Evolutionary conservation across 2,329 filamentous ascomycete genomes (phyloP), one percentile per base, ranked within the genome.

Genomic region (Trichoderma citrinoviride): DNA sequence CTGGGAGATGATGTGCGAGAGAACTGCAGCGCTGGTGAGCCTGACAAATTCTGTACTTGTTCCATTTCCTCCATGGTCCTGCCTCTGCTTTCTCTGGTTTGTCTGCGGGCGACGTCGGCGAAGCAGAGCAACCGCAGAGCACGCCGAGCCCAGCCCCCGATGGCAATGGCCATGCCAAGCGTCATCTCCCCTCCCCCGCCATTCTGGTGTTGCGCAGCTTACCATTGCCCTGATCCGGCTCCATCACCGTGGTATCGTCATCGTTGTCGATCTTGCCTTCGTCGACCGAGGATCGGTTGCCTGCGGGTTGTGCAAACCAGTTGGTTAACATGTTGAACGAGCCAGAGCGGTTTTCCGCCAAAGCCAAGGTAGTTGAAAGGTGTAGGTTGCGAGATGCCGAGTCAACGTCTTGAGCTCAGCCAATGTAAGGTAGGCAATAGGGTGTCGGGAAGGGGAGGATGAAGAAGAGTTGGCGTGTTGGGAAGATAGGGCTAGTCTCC

Each of bases 1-100:
- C 80, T 99, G 95, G 60, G 93, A 96, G 75, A 99, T 98, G 79
- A 99, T 96, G 79, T 98, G 94, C 66, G 89, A 91, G 71, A 99
- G 90, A 73, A 99, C 95, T 97, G 61, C 54, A 33, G 52, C 25
- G 33, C 23, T 29, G 50, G 54, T 66, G 46, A 66, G 60, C 52
- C 23, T 23, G 15, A 27, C 12, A 37, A 25, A 19, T 21, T 47
- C 44, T 19, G 23, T 47, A 15, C 8, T 44, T 19, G 1, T 47
- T 50, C 41, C 41, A 33, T 27, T 43, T 33, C 8, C 17, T 12
- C 33, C 33, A 37, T 14, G 0, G 3, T 37, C 33, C 33, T 37
- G 10, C 10, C 14, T 12, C 5, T 37, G 10, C 10, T 14, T 14
- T 37, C 33, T 37, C 33, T 37, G 33, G 3, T 37, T 3, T 12